These are phyloP conservation scores for Cladosporium sp. DNA, from an alignment of 2,329 filamentous ascomycete species.

Conservation along the genomic window DNA sequence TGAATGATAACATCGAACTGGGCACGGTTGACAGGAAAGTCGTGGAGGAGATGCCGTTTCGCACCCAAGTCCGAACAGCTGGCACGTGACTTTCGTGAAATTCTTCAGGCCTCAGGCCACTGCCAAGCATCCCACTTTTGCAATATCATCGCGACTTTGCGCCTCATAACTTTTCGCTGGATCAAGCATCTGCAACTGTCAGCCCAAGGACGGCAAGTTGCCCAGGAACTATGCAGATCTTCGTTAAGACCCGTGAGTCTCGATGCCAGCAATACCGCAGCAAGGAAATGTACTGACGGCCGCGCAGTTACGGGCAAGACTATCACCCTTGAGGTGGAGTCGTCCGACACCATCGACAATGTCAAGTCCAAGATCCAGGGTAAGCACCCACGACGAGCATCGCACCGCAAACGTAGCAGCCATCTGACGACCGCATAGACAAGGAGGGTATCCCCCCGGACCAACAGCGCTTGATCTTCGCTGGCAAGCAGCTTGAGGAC, in stretches of 20 bases:
- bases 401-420: background rate
- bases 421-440: slow-evolving; percentile 65
- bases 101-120: background rate
- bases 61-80: background rate
- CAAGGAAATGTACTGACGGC: slow-evolving; percentile 15
- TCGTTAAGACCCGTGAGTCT: slow-evolving; percentile 88
- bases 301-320: slow-evolving; percentile 89
- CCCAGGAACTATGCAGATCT: slow-evolving; percentile 73
- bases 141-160: background rate
- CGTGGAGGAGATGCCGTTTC: background rate
- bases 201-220: slow-evolving; percentile 20
- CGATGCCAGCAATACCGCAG: background rate
- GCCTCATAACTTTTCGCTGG: slow-evolving; percentile 10
- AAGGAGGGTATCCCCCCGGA: slow-evolving; percentile 99
- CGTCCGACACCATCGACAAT: slow-evolving; percentile 99
- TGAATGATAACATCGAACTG: background rate
- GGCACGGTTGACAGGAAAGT: background rate
- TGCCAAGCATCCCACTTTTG: background rate
- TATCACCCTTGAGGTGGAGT: slow-evolving; percentile 99
- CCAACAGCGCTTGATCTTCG: slow-evolving; percentile 99
- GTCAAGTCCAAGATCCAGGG: slow-evolving; percentile 95
- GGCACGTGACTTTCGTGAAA: background rate
- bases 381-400: slow-evolving; percentile 37
- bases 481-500: slow-evolving; percentile 99
- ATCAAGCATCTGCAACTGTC: slow-evolving; percentile 19